Evolutionary conservation across 75 land plant species (phyloP), one percentile per base, ranked within the genome.

Genomic region (Pinus tabuliformis): DNA sequence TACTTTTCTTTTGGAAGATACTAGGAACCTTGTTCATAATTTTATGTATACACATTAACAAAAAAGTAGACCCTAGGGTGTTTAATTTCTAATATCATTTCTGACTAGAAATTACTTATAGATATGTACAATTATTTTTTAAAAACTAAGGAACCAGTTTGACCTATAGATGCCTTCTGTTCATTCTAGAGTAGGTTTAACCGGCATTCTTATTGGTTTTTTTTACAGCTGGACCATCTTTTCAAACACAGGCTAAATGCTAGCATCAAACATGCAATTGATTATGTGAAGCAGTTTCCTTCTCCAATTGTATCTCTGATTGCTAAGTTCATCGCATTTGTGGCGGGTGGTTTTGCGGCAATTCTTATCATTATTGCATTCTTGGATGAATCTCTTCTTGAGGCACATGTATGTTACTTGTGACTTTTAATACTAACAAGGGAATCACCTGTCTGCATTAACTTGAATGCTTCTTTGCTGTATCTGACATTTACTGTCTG

Each of bases 221-320:
- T 77, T 12, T 60, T 82, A 17, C 89, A 97, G 99, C 84, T 97
- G 83, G 98, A 92, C 24, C 98, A 97, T 84, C 82, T 94, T 73
- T 95, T 97, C 86, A 90, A 78, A 79, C 91, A 92, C 58, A 81
- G 99, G 74, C 80, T 94, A 26, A 95, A 92, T 80, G 92, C 82
- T 56, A 92, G 99, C 81, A 81, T 91, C 14, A 81, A 81, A 28
- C 95, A 91, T 81, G 99, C 98, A 71, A 88, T 90, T 45, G 87
- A 89, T 54, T 97, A 97, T 79, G 75, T 97, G 59, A 97, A 91
- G 89, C 98, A 97, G 74, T 97, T 97, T 72, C 98, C 99, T 17
- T 94, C 99, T 49, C 95, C 98, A 24, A 85, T 92, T 74, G 75
- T 94, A 26, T 90, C 95, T 26, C 78, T 90, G 52, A 70, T 95